A percentile compares a stretch with the other conserved stretches of the same genome.
Conservation (phyloP, 2,329 filamentous ascomycete genomes). For the Sporothrix euskadiensis region DNA sequence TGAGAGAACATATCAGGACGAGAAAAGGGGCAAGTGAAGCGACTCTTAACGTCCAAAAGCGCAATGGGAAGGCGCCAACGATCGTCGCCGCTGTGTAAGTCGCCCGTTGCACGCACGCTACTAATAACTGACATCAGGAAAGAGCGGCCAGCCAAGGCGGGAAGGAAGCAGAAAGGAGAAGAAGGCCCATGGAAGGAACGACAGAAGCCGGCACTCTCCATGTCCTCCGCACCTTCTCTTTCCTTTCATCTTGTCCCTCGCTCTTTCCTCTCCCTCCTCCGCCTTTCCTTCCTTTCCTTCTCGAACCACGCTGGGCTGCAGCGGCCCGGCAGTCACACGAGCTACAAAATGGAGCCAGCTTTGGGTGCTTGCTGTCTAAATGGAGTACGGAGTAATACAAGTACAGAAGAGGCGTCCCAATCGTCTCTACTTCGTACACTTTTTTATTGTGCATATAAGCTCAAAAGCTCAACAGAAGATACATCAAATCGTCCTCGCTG, state of each 20-base stretch:
- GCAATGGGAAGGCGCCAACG: neutral
- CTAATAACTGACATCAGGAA: neutral
- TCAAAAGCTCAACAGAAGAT: neutral
- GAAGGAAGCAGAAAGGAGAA: neutral
- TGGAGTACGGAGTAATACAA: neutral
- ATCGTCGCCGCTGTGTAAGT: neutral
- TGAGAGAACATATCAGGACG: neutral
- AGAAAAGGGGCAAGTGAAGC: neutral
- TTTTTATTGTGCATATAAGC: neutral
- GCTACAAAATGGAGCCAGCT: neutral
- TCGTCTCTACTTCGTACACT: neutral
- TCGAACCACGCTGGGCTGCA: conserved; percentile 6
- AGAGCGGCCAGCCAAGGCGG: conserved; percentile 14
- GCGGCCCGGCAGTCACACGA: conserved; percentile 22
- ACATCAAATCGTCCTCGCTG: neutral
- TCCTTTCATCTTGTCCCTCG: neutral
- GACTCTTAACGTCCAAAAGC: neutral
- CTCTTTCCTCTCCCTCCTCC: neutral
- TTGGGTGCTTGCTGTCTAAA: conserved; percentile 6
- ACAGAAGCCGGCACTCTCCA: neutral
- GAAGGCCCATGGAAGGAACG: conserved; percentile 17
- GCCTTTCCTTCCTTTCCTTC: neutral
- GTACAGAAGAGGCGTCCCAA: neutral
- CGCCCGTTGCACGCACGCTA: neutral
- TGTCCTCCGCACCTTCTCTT: neutral